A percentile compares a stretch with the other conserved stretches of the same genome.
Evolutionary conservation across 2,329 filamentous ascomycete species (phyloP).

Genomic region (Phialocephala subalpina): DNA sequence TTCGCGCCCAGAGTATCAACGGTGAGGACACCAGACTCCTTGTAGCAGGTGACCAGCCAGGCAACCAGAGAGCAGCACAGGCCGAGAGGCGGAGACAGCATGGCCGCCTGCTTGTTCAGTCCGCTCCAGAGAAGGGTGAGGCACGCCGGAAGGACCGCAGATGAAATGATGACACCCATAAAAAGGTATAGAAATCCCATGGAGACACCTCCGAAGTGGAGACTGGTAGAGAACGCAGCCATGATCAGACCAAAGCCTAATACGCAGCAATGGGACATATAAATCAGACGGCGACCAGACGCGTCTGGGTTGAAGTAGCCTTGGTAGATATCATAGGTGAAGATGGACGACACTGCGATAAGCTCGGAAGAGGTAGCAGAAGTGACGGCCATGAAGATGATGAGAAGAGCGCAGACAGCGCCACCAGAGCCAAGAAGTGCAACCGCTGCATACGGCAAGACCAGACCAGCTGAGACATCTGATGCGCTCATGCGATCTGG

Average conservation of each 20-base stretch:
- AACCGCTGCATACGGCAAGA: constrained; percentile 85
- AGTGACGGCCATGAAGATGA: constrained; percentile 92
- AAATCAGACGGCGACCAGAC: constrained; percentile 78
- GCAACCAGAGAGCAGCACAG: constrained; percentile 74
- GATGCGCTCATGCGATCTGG: constrained; percentile 74
- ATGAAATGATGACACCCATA: constrained; percentile 91
- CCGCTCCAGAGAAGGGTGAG: constrained; percentile 82
- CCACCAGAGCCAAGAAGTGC: constrained; percentile 84
- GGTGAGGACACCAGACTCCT: constrained; percentile 71
- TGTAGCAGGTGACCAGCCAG: constrained; percentile 80
- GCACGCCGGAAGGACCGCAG: constrained; percentile 83
- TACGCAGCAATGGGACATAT: constrained; percentile 78
- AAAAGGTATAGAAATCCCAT: constrained; percentile 92
- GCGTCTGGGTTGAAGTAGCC: constrained; percentile 85
- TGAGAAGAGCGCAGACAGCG: constrained; percentile 78
- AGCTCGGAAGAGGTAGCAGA: constrained; percentile 83
- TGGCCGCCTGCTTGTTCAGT: constrained; percentile 79
- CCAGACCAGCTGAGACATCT: constrained; percentile 84
- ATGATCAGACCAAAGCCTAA: constrained; percentile 80
- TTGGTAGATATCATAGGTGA: constrained; percentile 88
- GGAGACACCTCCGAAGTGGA: constrained; percentile 68
- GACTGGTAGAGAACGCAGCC: constrained; percentile 78
- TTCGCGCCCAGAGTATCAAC: constrained; percentile 84
- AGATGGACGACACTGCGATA: constrained; percentile 87
- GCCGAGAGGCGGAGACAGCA: constrained; percentile 73